These are phyloP conservation scores for Oenanthe javanica DNA, from an alignment of 140 eudicot species.

Conservation along the genomic window DNA sequence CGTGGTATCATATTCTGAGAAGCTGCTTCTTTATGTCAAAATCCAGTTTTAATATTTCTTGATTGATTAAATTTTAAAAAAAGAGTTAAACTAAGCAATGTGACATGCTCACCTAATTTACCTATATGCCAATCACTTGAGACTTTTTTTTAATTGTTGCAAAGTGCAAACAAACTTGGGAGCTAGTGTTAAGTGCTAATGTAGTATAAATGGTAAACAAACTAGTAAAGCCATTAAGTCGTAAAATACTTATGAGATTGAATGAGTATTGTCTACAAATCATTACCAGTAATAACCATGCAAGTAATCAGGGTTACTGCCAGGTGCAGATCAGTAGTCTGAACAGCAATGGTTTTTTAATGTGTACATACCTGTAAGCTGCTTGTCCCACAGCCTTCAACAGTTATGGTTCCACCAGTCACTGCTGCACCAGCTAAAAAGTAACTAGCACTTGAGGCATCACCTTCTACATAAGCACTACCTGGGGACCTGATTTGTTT, in stretches of 20 bases:
- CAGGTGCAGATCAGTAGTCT: neutral
- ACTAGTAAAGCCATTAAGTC: neutral
- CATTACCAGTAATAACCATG: neutral
- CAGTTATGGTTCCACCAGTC: constrained; percentile 89
- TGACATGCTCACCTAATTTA: neutral
- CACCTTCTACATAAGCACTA: constrained; percentile 85
- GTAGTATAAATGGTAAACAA: neutral
- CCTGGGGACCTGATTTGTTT: constrained; percentile 68
- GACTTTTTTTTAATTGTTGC: neutral
- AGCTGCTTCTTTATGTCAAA: neutral
- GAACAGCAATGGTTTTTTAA: constrained; percentile 1
- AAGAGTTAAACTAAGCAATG: neutral
- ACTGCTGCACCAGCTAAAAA: constrained; percentile 93
- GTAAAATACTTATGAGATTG: neutral
- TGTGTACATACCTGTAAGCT: constrained; percentile 74
- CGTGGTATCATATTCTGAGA: neutral
- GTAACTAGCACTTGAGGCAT: constrained; percentile 97
- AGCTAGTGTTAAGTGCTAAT: neutral
- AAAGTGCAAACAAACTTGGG: neutral
- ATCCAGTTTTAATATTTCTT: neutral
- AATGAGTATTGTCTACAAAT: neutral
- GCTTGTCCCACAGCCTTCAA: constrained; percentile 96
- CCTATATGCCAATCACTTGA: neutral
- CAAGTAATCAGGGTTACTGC: neutral
- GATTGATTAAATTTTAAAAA: neutral